Percentiles rank a stretch among this genome's conserved stretches.
These are phyloP conservation scores for Psilocybe cyanescens DNA, from an alignment of 768 basidiomycete genomes.

Conservation along the genomic window DNA sequence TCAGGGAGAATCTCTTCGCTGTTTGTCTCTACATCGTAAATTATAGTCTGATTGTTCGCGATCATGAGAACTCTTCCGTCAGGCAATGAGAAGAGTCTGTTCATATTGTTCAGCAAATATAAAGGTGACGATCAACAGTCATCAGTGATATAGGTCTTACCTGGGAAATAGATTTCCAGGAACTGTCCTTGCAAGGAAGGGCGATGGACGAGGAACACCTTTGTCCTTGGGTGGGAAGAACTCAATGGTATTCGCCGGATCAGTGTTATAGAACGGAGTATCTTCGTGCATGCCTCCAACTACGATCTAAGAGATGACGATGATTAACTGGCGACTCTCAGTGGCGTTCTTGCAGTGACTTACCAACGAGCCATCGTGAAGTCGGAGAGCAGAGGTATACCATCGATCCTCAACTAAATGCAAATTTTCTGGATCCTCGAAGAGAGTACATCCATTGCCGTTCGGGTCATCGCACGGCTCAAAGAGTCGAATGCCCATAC, in stretches of 20 bases:
- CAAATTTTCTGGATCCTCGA: conserved; percentile 37
- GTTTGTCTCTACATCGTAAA: conserved; percentile 28
- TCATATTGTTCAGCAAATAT: neutral
- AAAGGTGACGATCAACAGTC: neutral
- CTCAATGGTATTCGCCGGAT: conserved; percentile 49
- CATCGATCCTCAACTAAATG: conserved; percentile 41
- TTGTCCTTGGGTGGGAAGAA: conserved; percentile 44
- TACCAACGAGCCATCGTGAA: conserved; percentile 36
- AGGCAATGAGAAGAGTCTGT: conserved; percentile 34
- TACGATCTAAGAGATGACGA: conserved; percentile 23
- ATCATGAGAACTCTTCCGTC: conserved; percentile 44
- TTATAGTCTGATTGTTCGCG: conserved; percentile 40
- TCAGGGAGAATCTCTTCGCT: conserved; percentile 39
- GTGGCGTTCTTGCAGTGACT: conserved; percentile 7
- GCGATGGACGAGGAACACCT: conserved; percentile 30
- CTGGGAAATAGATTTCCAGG: conserved; percentile 31
- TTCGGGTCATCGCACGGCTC: conserved; percentile 39
- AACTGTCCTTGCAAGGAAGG: conserved; percentile 28
- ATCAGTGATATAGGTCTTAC: conserved; percentile 21
- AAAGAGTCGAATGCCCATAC: conserved; percentile 41
- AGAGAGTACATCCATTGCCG: conserved; percentile 34
- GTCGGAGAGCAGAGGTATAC: conserved; percentile 42
- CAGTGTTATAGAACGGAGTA: conserved; percentile 65
- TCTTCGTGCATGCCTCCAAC: conserved; percentile 29
- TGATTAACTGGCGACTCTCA: too few relatives aligned